Evolutionary conservation across 441 rosid species (phyloP), one percentile per base, ranked within the genome.

Genomic region (Cnidoscolus chayamansa): DNA sequence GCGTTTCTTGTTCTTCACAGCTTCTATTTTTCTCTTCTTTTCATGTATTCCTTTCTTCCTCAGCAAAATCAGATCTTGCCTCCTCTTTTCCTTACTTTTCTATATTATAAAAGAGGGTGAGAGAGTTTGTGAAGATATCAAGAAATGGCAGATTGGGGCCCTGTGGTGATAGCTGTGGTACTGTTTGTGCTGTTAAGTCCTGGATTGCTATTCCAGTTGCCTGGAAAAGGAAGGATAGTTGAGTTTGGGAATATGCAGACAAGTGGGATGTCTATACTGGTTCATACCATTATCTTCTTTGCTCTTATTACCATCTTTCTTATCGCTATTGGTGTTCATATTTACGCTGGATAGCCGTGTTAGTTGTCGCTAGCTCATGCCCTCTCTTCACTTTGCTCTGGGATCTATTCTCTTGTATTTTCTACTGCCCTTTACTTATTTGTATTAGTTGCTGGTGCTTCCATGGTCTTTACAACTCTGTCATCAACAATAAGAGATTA

Each of bases 191-290:
- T 93, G 51, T 73, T 93, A 53, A 89, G 94, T n/a, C 96, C 97
- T 25, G 96, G 98, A 7, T 76, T 90, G 76, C 70, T 91, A 63
- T 86, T 89, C 76, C 98, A 93, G 82, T 19, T 93, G 65, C 98
- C 96, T 0, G 90, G 87, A 1, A 90, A 79, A 63, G 62, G 69
- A 0, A 82, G 97, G 65, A 84, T 90, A 54, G 83, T 90, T 1
- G 96, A 90, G 70, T 91, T 94, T 30, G 95, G 96, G 1, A 94
- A 88, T 81, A 84, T 90, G 94, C 81, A 71, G 5, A 93, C 98
- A 0, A 91, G 97, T 70, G 92, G 92, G 65, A 80, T 86, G 5
- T 83, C 98, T 1, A 91, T 94, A 20, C 74, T 91, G 64, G 77
- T 92, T 58, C 97, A 92, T 40, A 81, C 97, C 16, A 49, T 94